Percentiles rank a stretch among this genome's conserved stretches.
phyloP scores from a whole-genome alignment of 768 basidiomycete species.

The Pisolithus orientalis region DNA sequence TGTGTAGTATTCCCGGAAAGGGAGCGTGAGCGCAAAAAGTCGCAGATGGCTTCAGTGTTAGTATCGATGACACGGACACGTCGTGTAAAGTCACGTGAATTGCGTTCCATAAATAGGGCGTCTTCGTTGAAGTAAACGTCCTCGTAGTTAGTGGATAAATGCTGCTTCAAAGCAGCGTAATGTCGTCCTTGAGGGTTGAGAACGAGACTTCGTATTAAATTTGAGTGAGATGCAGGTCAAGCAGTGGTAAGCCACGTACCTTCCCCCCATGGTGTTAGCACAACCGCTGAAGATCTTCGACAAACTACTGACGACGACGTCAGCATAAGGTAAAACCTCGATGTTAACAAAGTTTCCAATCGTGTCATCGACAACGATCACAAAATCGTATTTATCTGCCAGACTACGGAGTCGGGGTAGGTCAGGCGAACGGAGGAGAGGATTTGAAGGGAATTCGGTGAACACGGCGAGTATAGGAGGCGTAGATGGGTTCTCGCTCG shows the following conservation, averaged over 20 bases:
- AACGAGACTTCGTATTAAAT: slow-evolving; percentile 53
- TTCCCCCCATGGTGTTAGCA: slow-evolving; percentile 96
- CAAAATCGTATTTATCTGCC: slow-evolving; percentile 84
- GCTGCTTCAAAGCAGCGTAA: slow-evolving; percentile 58
- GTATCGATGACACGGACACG: slow-evolving; percentile 73
- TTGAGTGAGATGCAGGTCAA: neutral
- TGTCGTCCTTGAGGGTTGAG: slow-evolving; percentile 74
- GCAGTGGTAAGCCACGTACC: slow-evolving; percentile 43
- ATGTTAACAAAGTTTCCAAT: slow-evolving; percentile 94
- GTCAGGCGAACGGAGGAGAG: slow-evolving; percentile 81
- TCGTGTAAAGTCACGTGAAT: slow-evolving; percentile 84
- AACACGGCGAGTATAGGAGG: slow-evolving; percentile 77
- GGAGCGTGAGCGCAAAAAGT: slow-evolving; percentile 62
- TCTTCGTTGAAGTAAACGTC: slow-evolving; percentile 89
- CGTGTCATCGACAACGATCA: slow-evolving; percentile 90
- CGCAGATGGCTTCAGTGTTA: slow-evolving; percentile 80
- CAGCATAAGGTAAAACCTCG: slow-evolving; percentile 78
- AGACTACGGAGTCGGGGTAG: slow-evolving; percentile 66
- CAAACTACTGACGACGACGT: slow-evolving; percentile 87
- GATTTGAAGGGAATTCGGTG: slow-evolving; percentile 95
- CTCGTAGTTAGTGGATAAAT: slow-evolving; percentile 59
- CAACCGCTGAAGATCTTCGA: slow-evolving; percentile 95
- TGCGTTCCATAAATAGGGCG: slow-evolving; percentile 95
- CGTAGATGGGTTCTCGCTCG: slow-evolving; percentile 28
- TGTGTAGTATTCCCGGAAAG: slow-evolving; percentile 28